Conservation (phyloP, 805 yeast species). For the Spathaspora sp. region DNA sequence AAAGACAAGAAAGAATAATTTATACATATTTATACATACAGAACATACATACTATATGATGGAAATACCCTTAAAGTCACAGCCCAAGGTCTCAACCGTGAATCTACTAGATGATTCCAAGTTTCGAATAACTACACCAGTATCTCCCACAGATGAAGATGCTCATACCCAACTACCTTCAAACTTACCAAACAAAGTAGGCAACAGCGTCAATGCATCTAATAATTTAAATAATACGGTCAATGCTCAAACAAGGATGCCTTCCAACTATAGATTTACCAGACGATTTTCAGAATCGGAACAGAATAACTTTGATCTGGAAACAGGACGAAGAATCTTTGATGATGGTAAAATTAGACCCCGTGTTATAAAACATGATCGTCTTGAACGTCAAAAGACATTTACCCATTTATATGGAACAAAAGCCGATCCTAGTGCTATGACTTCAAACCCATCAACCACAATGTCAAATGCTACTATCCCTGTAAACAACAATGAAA, state of each 20-base stretch:
- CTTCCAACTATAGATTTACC: slow-evolving; percentile 28
- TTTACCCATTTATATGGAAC: slow-evolving; percentile 1
- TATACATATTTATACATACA: background rate
- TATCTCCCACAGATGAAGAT: slow-evolving; percentile 1
- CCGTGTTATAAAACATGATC: slow-evolving; percentile 15
- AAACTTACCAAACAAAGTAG: background rate
- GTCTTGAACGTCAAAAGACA: slow-evolving; percentile 10
- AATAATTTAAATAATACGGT: background rate
- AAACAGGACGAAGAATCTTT: slow-evolving; percentile 50
- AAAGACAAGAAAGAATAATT: background rate
- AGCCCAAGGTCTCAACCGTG: slow-evolving; percentile 36
- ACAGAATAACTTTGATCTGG: slow-evolving; percentile 52
- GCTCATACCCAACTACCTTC: background rate
- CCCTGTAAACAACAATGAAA: background rate
- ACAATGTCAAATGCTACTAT: background rate
- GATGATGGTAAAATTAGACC: slow-evolving; percentile 54
- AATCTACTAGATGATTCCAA: slow-evolving; percentile 22
- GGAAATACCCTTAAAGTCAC: slow-evolving; percentile 40
- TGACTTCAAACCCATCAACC: background rate
- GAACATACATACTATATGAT: slow-evolving; percentile 11
- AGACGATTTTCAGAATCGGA: slow-evolving; percentile 67
- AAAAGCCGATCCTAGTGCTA: background rate
- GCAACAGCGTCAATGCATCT: background rate
- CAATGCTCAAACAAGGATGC: background rate
- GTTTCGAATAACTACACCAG: slow-evolving; percentile 9